These are phyloP conservation scores for Fallopia convolvulus DNA, from an alignment of 148 eudicot species.

Conservation along the genomic window DNA sequence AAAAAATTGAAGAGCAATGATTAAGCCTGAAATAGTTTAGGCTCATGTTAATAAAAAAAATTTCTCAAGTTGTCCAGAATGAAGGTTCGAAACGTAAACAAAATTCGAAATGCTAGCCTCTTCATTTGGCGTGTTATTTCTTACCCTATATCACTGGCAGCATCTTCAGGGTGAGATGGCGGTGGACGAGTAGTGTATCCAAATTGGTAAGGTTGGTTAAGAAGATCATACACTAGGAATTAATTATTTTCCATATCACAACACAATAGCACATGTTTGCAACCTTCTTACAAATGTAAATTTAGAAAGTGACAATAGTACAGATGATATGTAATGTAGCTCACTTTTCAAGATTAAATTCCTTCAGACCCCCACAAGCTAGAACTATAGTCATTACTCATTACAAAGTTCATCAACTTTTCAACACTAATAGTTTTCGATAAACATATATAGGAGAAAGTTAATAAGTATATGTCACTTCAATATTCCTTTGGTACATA, in stretches of 20 bases:
- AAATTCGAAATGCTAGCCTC: too few species aligned
- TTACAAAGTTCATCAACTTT: not conserved
- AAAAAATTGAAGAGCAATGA: too few species aligned
- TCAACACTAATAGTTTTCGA: not conserved
- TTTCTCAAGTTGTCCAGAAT: too few species aligned
- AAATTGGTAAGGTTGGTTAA: constrained; percentile 63
- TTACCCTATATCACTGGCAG: constrained; percentile 90
- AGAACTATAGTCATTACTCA: not conserved
- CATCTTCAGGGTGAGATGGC: constrained; percentile 56
- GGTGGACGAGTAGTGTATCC: constrained; percentile 86
- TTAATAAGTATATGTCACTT: not conserved
- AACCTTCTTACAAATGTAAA: not conserved
- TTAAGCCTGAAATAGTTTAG: too few species aligned
- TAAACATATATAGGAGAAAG: not conserved
- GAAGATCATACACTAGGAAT: not conserved
- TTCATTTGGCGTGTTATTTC: too few species aligned
- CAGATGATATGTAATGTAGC: not conserved
- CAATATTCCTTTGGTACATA: not conserved
- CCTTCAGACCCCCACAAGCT: not conserved
- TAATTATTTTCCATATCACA: not conserved
- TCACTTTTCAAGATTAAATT: not conserved
- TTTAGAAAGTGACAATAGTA: not conserved
- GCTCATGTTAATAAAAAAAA: too few species aligned
- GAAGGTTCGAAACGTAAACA: too few species aligned
- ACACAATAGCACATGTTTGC: not conserved